Evolutionary conservation across 2,329 filamentous ascomycete species (phyloP).

Genomic region (Talaromyces atroroseus): DNA sequence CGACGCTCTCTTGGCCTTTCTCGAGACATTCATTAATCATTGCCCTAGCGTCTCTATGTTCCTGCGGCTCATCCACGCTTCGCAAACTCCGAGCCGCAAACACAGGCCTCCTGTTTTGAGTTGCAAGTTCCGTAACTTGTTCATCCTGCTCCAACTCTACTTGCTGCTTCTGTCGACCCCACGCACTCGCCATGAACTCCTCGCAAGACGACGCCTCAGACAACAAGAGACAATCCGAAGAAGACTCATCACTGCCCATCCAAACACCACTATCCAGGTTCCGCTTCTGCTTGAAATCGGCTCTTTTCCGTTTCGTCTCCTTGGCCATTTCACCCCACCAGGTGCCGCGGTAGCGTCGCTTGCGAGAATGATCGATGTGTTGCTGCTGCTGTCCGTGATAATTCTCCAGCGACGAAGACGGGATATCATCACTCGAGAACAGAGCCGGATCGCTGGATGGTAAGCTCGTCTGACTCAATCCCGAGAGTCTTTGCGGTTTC

Average conservation of each 20-base stretch:
- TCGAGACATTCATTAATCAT: constrained; percentile 40
- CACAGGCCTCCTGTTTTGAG: neutral
- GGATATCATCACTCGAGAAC: constrained; percentile 45
- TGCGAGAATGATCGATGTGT: constrained; percentile 16
- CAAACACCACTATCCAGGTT: constrained; percentile 44
- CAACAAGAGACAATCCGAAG: constrained; percentile 26
- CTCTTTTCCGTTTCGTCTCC: constrained; percentile 34
- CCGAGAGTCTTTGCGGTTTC: constrained; percentile 16
- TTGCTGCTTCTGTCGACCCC: constrained; percentile 9
- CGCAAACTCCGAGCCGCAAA: constrained; percentile 16
- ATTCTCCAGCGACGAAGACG: constrained; percentile 41
- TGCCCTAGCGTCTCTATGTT: constrained; percentile 32
- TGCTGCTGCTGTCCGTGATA: constrained; percentile 23
- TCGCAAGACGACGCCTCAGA: constrained; percentile 34
- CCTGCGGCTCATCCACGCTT: constrained; percentile 26
- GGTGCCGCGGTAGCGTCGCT: constrained; percentile 40
- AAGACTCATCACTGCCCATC: constrained; percentile 44
- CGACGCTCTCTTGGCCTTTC: constrained; percentile 39
- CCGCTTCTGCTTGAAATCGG: constrained; percentile 40
- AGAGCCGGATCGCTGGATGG: constrained; percentile 42
- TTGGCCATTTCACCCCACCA: constrained; percentile 40
- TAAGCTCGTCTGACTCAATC: constrained; percentile 32
- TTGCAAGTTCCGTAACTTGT: neutral
- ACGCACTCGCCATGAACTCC: constrained; percentile 19
- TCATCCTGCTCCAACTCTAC: constrained; percentile 1